Evolutionary conservation across 176 grass and related monocot species (phyloP), one percentile per base, ranked within the genome.

Genomic region (Juncus inflexus): DNA sequence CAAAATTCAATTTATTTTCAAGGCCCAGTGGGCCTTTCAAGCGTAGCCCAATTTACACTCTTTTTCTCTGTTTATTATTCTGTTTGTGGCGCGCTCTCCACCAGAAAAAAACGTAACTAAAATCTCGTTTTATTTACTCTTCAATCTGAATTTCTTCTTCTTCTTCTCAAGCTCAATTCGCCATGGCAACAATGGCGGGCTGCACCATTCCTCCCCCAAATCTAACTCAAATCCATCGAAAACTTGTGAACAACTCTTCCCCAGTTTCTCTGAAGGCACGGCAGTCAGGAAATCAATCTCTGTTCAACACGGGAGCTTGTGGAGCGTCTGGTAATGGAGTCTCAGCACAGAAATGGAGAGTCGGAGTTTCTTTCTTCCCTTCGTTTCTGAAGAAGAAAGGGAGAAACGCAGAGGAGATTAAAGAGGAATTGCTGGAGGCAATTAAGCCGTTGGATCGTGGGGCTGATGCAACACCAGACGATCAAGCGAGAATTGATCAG

Each of bases 391-490:
- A 70, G 72, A 78, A 86, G 66, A 79, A 79, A 45, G 65, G 53
- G 15, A 82, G 75, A 76, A 88, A 73, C 40, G 74, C 69, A 28
- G 77, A 61, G 54, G 66, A 65, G 70, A 71, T 96, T 52, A 96
- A 96, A 75, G 84, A 71, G 77, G 92, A 96, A 63, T 76, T 96
- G 57, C 74, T 96, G 7, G 74, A 72, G 47, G 74, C 70, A 70
- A 89, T 96, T 69, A 69, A 66, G 47, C 84, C 79, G 14, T 76
- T 96, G 55, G 92, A 96, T 37, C 87, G 87, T 59, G 87, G 92
- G 51, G 84, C 77, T 5, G 74, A 88, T n/a, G 84, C 92, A 64
- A 57, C 77, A 38, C 51, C 38, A 9, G 79, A 86, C 50, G 92
- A 89, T 76, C 78, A 83, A 78, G 77, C 81, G 37, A 67, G 79